Base-by-base conservation (phyloP, 2,329 filamentous ascomycete species). In the Penicillium sclerotiorum region DNA sequence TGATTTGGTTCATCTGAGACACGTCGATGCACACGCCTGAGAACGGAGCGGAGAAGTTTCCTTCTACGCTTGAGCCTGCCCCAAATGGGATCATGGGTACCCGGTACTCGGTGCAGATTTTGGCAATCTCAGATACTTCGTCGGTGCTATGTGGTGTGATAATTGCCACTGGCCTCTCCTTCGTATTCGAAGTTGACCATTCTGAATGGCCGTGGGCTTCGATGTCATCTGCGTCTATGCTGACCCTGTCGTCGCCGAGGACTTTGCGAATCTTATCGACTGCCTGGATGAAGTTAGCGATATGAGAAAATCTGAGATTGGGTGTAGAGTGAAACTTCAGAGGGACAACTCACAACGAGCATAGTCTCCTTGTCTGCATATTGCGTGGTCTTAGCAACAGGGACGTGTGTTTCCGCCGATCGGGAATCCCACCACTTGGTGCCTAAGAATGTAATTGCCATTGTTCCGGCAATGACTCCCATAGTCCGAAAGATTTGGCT, bases 1-100 rank as follows among this genome's bases (percentile, higher is more conserved):
- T 59, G 28, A 95, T 87, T 60, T 85, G 76, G 67, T 95, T 85
- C 91, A 95, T 95, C 63, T 83, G 84, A 3, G 84, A 81, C 68
- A 95, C 95, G 65, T 96, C 91, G 40, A 96, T 86, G 61, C 87
- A 90, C 60, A 96, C 82, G 18, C 90, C 91, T 8, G 89, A 90
- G 64, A 85, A 89, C 0, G 90, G 89, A 9, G 90, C 88, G 1
- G 88, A 87, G 69, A 95, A 94, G 69, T 95, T 91, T 4, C 87
- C 91, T 69, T 95, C 91, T 0, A 95, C 76, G 56, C 87, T 92
- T 0, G 88, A 87, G 18, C 90, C 90, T 2, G 89, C 90, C 2
- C 88, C 91, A 64, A 88, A 95, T 0, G 89, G 86, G 50, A 92
- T 87, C 73, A 95, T 87, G 1, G 90, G 90, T 25, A 95, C 80